Base-by-base conservation (phyloP, 2,329 filamentous ascomycete genomes). In the Xylogone sp. region DNA sequence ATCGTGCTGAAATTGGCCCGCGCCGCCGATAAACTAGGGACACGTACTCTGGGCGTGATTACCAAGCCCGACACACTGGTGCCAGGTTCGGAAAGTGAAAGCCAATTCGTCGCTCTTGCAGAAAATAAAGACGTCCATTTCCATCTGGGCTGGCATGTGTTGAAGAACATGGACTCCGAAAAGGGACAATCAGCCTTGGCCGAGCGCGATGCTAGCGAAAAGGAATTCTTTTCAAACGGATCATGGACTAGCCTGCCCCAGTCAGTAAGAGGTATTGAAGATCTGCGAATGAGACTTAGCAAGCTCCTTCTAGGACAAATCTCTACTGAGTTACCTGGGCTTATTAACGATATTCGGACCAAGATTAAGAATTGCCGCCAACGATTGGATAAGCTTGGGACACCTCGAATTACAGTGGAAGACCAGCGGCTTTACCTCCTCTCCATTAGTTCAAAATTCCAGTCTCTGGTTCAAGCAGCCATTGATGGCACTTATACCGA, bases 41-140 rank as follows among this genome's bases (percentile, higher is more conserved):
- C 59, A 27, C 62, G 74, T 42, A 77, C 73, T 0, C 49, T 77
- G 1, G 71, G 72, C 0, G 65, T 78, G 2, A 68, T 86, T 0
- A 86, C 82, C 0, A 86, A 86, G 56, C 77, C 81, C 0, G 83
- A 87, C 51, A 66, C 84, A 54, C 18, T 64, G 19, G 42, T 51
- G n/a, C 47, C 53, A 0, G 69, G 68, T 1, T 75, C 75, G 0
- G 70, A 67, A 0, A 70, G 65, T 21, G 75, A 79, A 55, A 51
- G 51, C 0, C 50, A 62, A 3, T 79, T 69, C 45, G 43, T 75
- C 1, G 62, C 65, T 0, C 65, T 80, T 0, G 76, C 74, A 0
- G 62, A 63, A 46, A 80, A 80, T 48, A 57, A 69, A 2, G 70
- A 79, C 9, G 68, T 77, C 0, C 60, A 71, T 3, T 74, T 82